Base-by-base conservation (phyloP, 306 rosid genomes). In the Adenanthera pavonina region DNA sequence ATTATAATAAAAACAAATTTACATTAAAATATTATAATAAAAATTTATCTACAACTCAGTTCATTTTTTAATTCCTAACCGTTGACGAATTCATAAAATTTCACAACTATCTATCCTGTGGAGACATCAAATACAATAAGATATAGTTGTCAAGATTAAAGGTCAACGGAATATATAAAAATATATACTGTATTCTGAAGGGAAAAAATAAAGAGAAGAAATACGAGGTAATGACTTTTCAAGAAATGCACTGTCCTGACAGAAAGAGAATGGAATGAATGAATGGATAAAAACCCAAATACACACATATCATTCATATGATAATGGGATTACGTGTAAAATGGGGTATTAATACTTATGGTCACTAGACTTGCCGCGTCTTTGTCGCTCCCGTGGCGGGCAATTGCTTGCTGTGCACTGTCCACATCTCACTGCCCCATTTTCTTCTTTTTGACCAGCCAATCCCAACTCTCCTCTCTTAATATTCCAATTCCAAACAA, bases 361-460 rank as follows among this genome's bases (percentile, higher is more conserved):
- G n/a, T n/a, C 11, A 61, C 2, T 65, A 7, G 14, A 47, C 51
- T 4, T 38, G 67, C 75, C 75, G 75, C 49, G 53, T 38, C 33
- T 36, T 38, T 67, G 81, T 69, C 75, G 25, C 17, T 69, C 5
- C 9, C 19, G 2, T 70, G 60, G 77, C 19, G 25, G 38, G 77
- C 83, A 79, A 62, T 10, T 44, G 51, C 41, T 70, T 59, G 52
- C 19, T 56, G 77, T 79, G 25, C 51, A 9, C 3, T 66, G 75
- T 78, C 81, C 67, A 70, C 64, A 60, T 69, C 77, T 69, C 20
- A 14, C 53, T 51, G 30, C 33, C 36, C 20, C 30, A 53, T 54
- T 54, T 56, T 43, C 47, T 25, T 69, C 71, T 59, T 75, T 41
- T 75, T 75, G 79, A 69, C 77, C 71, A 69, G 19, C 77, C 62